These are phyloP conservation scores for Cordyceps cateniannulata DNA, from an alignment of 2,329 filamentous ascomycete genomes.

Conservation along the genomic window DNA sequence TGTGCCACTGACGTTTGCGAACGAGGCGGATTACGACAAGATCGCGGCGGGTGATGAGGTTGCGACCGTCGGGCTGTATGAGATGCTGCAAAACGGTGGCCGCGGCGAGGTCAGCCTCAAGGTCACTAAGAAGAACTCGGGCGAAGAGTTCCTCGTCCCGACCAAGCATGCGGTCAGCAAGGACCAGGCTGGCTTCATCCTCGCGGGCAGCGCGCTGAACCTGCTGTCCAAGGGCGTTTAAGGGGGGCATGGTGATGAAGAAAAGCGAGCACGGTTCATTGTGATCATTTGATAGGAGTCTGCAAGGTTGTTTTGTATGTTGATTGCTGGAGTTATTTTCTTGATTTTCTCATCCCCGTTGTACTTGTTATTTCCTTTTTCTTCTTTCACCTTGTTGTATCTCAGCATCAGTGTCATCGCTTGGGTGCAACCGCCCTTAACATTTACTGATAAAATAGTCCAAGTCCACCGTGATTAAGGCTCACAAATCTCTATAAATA, in stretches of 20 bases:
- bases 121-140: slow-evolving; percentile 52
- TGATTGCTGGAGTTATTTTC: not conserved
- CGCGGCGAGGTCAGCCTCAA: slow-evolving; percentile 65
- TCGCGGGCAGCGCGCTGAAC: slow-evolving; percentile 92
- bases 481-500: no score
- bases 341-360: not conserved
- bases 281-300: not conserved
- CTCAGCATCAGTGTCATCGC: not conserved
- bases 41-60: slow-evolving; percentile 81
- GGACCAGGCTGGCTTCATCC: slow-evolving; percentile 87
- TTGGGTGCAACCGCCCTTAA: not conserved
- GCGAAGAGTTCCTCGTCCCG: slow-evolving; percentile 61
- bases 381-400: not conserved
- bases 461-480: no score
- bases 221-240: slow-evolving; percentile 60
- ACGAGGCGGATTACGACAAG: slow-evolving; percentile 81
- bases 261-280: not conserved
- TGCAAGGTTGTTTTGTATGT: not conserved
- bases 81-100: slow-evolving; percentile 74
- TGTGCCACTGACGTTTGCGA: slow-evolving; percentile 82
- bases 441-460: no score
- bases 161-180: slow-evolving; percentile 84
- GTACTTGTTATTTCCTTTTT: not conserved
- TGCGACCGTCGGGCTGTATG: slow-evolving; percentile 72
- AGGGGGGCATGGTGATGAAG: not conserved